These are phyloP conservation scores for Allantophomopsis lycopodina DNA, from an alignment of 2,329 filamentous ascomycete genomes.

Conservation along the genomic window DNA sequence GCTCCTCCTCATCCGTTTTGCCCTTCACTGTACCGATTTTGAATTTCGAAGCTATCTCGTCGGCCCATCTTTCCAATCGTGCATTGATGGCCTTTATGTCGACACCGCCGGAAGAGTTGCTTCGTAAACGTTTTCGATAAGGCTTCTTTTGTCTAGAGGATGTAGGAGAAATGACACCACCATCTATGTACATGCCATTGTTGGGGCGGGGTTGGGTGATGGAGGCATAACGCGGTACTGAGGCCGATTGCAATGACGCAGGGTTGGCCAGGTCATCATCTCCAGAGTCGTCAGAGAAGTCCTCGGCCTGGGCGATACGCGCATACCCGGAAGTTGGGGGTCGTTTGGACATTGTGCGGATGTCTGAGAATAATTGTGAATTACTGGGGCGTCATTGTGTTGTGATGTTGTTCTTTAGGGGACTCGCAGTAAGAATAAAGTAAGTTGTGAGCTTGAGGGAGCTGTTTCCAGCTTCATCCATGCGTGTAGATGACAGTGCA, in stretches of 20 bases:
- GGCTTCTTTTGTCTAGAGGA: conserved; percentile 30
- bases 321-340: conserved; percentile 74
- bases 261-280: conserved; percentile 44
- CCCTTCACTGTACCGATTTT: conserved; percentile 71
- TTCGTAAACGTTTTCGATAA: conserved; percentile 39
- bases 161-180: conserved; percentile 18
- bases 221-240: conserved; percentile 48
- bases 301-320: conserved; percentile 70
- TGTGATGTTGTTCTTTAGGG: too few relatives aligned
- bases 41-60: conserved; percentile 95
- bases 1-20: conserved; percentile 65
- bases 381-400: too few relatives aligned
- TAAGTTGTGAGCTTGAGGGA: too few relatives aligned
- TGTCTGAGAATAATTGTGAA: too few relatives aligned
- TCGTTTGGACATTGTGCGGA: conserved; percentile 4
- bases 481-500: too few relatives aligned
- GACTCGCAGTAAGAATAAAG: too few relatives aligned
- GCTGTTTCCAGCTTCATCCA: too few relatives aligned
- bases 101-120: conserved; percentile 65
- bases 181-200: conserved; percentile 41
- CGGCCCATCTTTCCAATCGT: conserved; percentile 86
- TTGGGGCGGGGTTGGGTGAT: conserved; percentile 46
- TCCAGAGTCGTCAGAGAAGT: conserved; percentile 57
- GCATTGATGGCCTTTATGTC: conserved; percentile 98
- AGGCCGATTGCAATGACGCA: conserved; percentile 37